Conservation (phyloP, 139 green algal genomes). For the Closterium sp. region DNA sequence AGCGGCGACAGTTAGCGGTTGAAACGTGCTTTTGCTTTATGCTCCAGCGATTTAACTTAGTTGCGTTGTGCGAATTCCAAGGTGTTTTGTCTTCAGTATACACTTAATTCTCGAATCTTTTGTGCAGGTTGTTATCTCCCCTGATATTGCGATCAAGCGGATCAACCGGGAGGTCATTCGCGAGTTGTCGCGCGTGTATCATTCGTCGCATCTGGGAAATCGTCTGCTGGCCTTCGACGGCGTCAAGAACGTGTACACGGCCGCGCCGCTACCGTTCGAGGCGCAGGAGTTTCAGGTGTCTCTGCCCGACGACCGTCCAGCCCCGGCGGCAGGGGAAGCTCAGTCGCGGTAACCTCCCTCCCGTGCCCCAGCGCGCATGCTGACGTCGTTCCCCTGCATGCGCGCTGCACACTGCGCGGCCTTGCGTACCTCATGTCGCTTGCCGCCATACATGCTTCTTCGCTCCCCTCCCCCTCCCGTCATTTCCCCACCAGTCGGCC, state of each 20-base stretch:
- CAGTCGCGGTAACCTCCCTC: background rate
- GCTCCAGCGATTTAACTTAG: background rate
- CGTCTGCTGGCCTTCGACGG: slow-evolving; percentile 13
- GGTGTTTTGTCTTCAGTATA: background rate
- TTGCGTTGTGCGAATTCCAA: background rate
- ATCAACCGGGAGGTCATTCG: slow-evolving; percentile 8
- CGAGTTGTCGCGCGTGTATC: background rate
- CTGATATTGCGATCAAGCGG: background rate
- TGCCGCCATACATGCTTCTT: background rate
- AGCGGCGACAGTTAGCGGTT: background rate
- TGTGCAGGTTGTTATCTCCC: slow-evolving; percentile 2
- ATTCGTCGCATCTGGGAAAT: background rate
- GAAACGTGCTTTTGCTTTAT: background rate
- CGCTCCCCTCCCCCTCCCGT: background rate
- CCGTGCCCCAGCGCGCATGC: background rate
- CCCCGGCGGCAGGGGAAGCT: background rate
- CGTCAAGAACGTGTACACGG: slow-evolving; percentile 11
- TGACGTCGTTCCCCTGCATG: background rate
- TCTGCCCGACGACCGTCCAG: background rate
- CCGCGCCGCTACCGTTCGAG: background rate
- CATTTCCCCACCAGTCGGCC: background rate
- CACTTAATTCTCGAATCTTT: background rate
- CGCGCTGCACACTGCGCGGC: background rate
- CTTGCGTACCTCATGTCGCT: background rate
- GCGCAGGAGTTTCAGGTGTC: background rate